phyloP scores from a whole-genome alignment of 495 filamentous ascomycete species.

The Trichoderma virens region DNA sequence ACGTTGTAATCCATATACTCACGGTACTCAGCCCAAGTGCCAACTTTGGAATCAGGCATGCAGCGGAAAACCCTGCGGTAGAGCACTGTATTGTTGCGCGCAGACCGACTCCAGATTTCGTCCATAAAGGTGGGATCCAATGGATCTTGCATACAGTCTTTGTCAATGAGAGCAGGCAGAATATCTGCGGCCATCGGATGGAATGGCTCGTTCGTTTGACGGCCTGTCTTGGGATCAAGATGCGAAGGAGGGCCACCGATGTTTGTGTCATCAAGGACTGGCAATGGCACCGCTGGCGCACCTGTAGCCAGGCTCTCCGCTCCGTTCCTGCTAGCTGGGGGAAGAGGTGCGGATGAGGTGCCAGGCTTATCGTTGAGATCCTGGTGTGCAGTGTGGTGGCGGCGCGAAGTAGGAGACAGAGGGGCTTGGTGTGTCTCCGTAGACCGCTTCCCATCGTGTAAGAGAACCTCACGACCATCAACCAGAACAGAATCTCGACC shows the following conservation, averaged over 20 bases:
- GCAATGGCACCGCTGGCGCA: conserved; percentile 60
- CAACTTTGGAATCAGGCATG: conserved; percentile 92
- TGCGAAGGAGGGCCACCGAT: conserved; percentile 59
- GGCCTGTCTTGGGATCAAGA: conserved; percentile 30
- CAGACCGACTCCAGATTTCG: conserved; percentile 80
- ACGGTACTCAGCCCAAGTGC: conserved; percentile 90
- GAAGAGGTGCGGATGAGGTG: neutral
- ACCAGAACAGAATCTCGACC: conserved; percentile 63
- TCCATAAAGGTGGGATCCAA: conserved; percentile 75
- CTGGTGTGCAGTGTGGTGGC: neutral
- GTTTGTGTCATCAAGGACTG: conserved; percentile 67
- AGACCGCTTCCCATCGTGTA: conserved; percentile 51
- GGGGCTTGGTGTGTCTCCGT: conserved; percentile 22
- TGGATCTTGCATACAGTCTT: conserved; percentile 65
- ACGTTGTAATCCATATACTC: conserved; percentile 74
- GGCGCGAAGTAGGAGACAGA: neutral
- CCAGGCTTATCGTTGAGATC: neutral
- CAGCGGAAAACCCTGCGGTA: conserved; percentile 92
- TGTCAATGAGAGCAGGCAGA: conserved; percentile 44
- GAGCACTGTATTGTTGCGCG: conserved; percentile 89
- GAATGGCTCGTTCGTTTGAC: conserved; percentile 24
- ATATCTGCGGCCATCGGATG: conserved; percentile 61
- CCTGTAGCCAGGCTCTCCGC: conserved; percentile 38
- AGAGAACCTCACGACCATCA: conserved; percentile 56
- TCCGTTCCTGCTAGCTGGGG: neutral